Percentiles rank a stretch among this genome's conserved stretches.
Evolutionary conservation across 208 protist species (phyloP).

Genomic region (Naegleria gruberi): DNA sequence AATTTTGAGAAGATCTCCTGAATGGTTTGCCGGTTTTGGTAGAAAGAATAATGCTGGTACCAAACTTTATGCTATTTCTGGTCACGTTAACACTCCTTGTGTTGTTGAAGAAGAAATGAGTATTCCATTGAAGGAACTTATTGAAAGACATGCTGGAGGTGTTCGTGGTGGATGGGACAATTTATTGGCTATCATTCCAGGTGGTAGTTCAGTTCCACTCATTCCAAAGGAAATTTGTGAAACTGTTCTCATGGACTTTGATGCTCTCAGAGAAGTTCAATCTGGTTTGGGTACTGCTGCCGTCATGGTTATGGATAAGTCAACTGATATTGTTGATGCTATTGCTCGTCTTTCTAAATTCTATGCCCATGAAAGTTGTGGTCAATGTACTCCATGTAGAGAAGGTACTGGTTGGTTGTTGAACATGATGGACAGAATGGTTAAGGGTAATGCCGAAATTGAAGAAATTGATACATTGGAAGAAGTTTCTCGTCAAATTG

Average conservation of each 20-base stretch:
- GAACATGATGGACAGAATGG: constrained; percentile 93
- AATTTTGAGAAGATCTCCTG: constrained; percentile 76
- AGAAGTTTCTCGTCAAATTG: constrained; percentile 92
- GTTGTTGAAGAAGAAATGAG: constrained; percentile 98
- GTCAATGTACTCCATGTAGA: constrained; percentile 96
- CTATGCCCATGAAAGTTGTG: constrained; percentile 94
- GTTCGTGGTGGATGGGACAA: constrained; percentile 97
- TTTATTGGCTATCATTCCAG: constrained; percentile 90
- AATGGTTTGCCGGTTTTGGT: constrained; percentile 92
- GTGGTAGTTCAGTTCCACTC: constrained; percentile 90
- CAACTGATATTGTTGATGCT: constrained; percentile 87
- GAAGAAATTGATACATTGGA: constrained; percentile 95
- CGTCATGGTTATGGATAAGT: constrained; percentile 98
- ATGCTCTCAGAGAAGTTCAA: constrained; percentile 77
- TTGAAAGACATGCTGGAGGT: constrained; percentile 91
- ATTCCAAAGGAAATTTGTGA: constrained; percentile 88
- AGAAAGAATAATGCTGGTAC: constrained; percentile 91
- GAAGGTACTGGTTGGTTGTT: constrained; percentile 89
- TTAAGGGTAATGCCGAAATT: constrained; percentile 86
- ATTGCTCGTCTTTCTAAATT: constrained; percentile 91
- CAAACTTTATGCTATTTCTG: constrained; percentile 95
- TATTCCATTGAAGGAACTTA: constrained; percentile 91
- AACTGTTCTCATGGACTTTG: constrained; percentile 95
- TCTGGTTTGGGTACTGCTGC: constrained; percentile 96
- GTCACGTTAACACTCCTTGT: constrained; percentile 95